Base-by-base conservation (phyloP, 1,284 basidiomycete genomes). In the Ustilago trichophora region DNA sequence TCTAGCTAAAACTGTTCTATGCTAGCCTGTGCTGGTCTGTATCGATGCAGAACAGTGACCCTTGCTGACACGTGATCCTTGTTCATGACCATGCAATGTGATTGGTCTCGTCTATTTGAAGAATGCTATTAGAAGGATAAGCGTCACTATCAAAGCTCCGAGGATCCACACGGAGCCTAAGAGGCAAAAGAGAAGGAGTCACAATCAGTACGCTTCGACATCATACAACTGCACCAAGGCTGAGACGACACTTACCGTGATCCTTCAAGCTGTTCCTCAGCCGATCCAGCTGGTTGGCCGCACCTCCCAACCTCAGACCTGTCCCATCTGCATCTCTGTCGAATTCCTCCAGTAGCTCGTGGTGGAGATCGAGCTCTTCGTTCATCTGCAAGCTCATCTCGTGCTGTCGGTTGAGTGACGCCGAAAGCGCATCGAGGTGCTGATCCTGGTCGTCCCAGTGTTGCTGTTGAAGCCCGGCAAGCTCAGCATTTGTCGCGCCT, bases 361-460 rank as follows among this genome's bases (percentile, higher is more conserved):
- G 47, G 29, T 80, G 78, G 19, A 77, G 40, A 22, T 78, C 77
- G 15, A 80, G 66, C 58, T 80, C 78, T 44, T 80, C 75, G 56
- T 78, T 77, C 77, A 80, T 78, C 33, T 71, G 76, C 43, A 80
- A 16, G 18, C 73, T 73, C 31, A 80, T 51, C 25, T 76, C 56
- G 38, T 76, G 76, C 51, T 80, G 78, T 13, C 78, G 71, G 7
- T 64, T 60, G 25, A 80, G 75, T 11, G 74, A 76, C 0, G 69
- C 59, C 8, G 72, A 52, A 10, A 80, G 65, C 6, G 50, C 35
- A 36, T 80, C 77, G 25, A 80, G 67, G 12, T 80, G 76, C 22
- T 47, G 47, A 19, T 78, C 77, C 24, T 80, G 78, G 12, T 63
- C 52, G 9, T 62, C 40, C 57, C 76, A 72, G 26, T 71, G 60